Evolutionary conservation across 257 asterid genomes (phyloP).

Genomic region (Solanum lignicaule): DNA sequence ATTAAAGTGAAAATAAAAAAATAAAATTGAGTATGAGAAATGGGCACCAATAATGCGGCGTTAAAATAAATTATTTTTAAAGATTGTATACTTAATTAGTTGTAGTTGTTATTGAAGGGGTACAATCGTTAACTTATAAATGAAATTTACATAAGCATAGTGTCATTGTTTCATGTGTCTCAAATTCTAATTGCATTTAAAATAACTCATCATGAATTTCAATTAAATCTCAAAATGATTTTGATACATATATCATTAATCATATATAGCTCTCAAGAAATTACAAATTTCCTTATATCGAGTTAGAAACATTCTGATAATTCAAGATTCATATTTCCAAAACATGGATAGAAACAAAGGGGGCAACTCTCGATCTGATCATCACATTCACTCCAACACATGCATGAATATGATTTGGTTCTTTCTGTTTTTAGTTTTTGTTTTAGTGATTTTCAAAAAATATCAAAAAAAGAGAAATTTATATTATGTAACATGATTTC

Average conservation of each 20-base stretch:
- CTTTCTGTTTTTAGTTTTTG: not conserved
- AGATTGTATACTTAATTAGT: not conserved
- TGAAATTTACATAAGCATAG: not conserved
- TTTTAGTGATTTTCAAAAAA: not conserved
- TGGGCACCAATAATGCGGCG: not conserved
- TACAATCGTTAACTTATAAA: not conserved
- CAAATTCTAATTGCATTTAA: not conserved
- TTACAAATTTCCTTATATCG: not conserved
- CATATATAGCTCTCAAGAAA: not conserved
- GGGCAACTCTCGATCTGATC: not conserved
- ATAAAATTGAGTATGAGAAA: not conserved
- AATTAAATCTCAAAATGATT: not conserved
- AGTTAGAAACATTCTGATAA: not conserved
- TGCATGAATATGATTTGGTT: not conserved
- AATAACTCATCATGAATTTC: not conserved
- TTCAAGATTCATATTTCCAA: not conserved
- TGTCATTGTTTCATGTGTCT: not conserved
- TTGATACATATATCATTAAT: not conserved
- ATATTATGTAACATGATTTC: not conserved
- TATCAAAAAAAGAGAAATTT: not conserved
- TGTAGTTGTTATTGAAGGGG: not conserved
- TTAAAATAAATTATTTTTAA: not conserved
- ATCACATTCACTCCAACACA: not conserved
- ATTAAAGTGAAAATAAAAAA: not conserved
- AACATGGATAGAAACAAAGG: accelerated